Evolutionary conservation across 177 flowering plant genomes (phyloP).

Genomic region (Tripterygium wilfordii): DNA sequence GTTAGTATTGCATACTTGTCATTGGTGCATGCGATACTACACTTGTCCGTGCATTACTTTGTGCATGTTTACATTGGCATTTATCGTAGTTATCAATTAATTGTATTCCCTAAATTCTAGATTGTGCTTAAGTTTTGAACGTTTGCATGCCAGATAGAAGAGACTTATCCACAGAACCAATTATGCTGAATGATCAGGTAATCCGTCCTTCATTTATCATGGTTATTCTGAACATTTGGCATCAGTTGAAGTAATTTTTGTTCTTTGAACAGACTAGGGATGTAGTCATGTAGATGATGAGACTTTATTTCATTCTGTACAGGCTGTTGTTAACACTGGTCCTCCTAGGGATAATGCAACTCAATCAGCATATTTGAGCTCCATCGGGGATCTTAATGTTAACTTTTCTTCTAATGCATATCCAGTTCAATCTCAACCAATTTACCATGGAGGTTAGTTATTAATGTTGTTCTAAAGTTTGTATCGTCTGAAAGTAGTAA

Average conservation of each 20-base stretch:
- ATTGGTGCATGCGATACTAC: too few species aligned
- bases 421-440: slow-evolving; percentile 50
- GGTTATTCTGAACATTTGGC: neutral
- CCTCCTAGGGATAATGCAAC: slow-evolving; percentile 27
- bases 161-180: slow-evolving; percentile 28
- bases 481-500: neutral
- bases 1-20: too few species aligned
- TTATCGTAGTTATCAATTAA: too few species aligned
- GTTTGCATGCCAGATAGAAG: slow-evolving; percentile 29
- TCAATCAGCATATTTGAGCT: slow-evolving; percentile 26
- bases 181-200: slow-evolving; percentile 50
- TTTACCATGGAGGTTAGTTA: slow-evolving; percentile 55
- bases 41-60: neutral
- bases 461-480: neutral
- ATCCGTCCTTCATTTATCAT: neutral
- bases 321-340: slow-evolving; percentile 37
- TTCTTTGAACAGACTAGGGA: too few species aligned
- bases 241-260: neutral
- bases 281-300: too few species aligned
- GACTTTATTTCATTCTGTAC: slow-evolving; percentile 23
- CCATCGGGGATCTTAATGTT: slow-evolving; percentile 30
- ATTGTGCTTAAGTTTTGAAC: slow-evolving; percentile 20
- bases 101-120: slow-evolving; percentile 2
- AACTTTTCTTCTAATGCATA: slow-evolving; percentile 33
- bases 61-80: neutral